Base-by-base conservation (phyloP, 2,329 filamentous ascomycete species). In the Penicillium occitanis region DNA sequence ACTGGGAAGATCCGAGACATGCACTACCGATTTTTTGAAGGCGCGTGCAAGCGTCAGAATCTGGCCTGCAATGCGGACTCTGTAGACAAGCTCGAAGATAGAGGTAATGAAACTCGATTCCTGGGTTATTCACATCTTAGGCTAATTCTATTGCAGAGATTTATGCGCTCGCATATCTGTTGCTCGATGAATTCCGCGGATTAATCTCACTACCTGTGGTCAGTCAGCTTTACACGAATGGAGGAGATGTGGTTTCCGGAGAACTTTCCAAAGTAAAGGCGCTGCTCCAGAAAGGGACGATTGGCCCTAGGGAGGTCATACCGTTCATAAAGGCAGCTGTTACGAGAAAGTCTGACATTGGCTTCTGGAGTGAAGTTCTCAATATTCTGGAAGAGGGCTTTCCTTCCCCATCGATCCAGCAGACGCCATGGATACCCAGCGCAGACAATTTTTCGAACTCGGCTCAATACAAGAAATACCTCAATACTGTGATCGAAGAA, bases 381-480 rank as follows among this genome's bases (percentile, higher is more conserved):
- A 11, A 48, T 22, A 4, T 48, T 22, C n/a, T 48, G 44, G 44
- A 48, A 8, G n/a, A 11, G 10, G 19, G 4, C 44, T 19, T 22
- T 48, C 7, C 44, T 22, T 8, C n/a, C 19, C 19, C 44, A 13
- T 19, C 44, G n/a, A 22, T 22, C 44, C n/a, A 48, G 19, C n/a
- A 22, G 44, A 48, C 44, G 19, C n/a, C 11, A 22, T 48, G 44
- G 53, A 57, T 35, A 33, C 76, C 71, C 22, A 74, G 17, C 40
- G 14, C 71, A 17, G 71, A 72, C 67, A 72, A 70, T 61, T 70
- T 76, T 53, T 70, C 64, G 17, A 73, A 76, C 67, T 73, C 73
- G 11, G 73, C 71, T 6, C 71, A 76, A 63, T 64, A 71, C 51
- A 68, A 70, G 33, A 70, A 69, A 62, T 7, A 76, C 59, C 53